These are phyloP conservation scores for Saraca asoca DNA, from an alignment of 331 rosid species.

Conservation along the genomic window DNA sequence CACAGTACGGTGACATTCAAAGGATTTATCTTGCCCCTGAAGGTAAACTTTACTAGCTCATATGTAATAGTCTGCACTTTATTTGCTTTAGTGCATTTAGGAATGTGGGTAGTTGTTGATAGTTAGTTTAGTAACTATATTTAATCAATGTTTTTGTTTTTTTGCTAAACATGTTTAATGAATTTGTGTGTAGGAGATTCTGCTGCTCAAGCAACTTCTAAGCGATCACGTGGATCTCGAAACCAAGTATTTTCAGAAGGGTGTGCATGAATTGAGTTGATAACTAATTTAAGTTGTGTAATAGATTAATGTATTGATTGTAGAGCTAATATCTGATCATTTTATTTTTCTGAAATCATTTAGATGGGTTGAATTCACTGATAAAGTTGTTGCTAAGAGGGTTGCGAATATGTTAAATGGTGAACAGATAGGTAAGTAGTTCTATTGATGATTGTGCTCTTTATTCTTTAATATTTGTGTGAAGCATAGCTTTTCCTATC, in stretches of 20 bases:
- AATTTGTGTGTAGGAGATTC: constrained; percentile 45
- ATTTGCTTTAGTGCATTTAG: too few relatives aligned
- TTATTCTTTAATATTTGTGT: constrained; percentile 6
- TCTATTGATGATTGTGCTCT: background rate
- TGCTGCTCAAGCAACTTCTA: constrained; percentile 41
- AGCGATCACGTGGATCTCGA: constrained; percentile 53
- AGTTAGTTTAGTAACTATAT: background rate
- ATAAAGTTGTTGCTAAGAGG: constrained; percentile 76
- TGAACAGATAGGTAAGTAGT: constrained; percentile 73
- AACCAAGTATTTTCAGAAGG: constrained; percentile 67
- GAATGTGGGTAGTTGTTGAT: background rate
- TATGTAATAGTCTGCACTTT: background rate
- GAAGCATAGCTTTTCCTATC: background rate
- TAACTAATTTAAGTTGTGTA: constrained; percentile 27
- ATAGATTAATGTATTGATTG: background rate
- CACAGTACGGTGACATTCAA: constrained; percentile 69
- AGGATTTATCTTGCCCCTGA: constrained; percentile 73
- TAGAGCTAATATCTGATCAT: constrained; percentile 23
- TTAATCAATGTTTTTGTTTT: too few relatives aligned
- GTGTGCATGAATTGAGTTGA: constrained; percentile 42
- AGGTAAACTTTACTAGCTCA: constrained; percentile 40
- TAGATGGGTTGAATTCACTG: constrained; percentile 86
- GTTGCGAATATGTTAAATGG: constrained; percentile 82
- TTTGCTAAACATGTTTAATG: background rate
- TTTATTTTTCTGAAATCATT: constrained; percentile 29